Evolutionary conservation across 1,139 yeast genomes (phyloP), one percentile per base, ranked within the genome.

Genomic region (Kluyveromyces marxianus): DNA sequence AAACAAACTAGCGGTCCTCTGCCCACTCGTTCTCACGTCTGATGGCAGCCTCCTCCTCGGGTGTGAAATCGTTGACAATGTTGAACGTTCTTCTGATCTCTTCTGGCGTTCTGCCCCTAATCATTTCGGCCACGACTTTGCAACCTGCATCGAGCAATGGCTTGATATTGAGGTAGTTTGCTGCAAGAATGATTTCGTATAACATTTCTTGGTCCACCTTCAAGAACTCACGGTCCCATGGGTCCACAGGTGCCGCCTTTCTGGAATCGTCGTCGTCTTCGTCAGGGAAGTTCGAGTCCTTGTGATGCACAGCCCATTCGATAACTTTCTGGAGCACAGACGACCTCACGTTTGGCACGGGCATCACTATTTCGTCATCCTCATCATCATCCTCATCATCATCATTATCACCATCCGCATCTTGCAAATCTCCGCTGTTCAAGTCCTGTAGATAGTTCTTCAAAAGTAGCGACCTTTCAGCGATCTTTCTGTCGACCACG

Each of bases 1-100:
- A 14, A 27, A 35, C 7, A 7, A 7, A n/a, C 31, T 66, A 89
- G 63, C 96, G 89, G 67, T 92, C 98, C 67, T 92, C 98, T 26
- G 98, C 98, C 98, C 98, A 92, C 67, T 92, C 98, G 65, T 92
- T 92, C 68, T 92, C 98, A 61, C 96, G 80, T 63, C 95, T 83
- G 56, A 94, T 92, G 47, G 96, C 97, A 42, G 95, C 96, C 70
- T 92, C 98, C 68, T 94, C 98, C 66, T 94, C 98, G 3, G 97
- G 96, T 36, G 95, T 86, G 69, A 94, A 92, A 67, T 94, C 98
- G 65, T 90, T 88, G 50, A 84, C 94, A 58, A 94, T 94, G 68
- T 94, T 94, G 73, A 94, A 94, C 1, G 95, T 87, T 67, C 88
- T 85, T 68, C 98, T 81, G 60, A 94, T 88, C 67, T 94, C 98